A percentile compares a stretch with the other conserved stretches of the same genome.
phyloP scores from a whole-genome alignment of 768 basidiomycete genomes.

The Leccinum arenicola region DNA sequence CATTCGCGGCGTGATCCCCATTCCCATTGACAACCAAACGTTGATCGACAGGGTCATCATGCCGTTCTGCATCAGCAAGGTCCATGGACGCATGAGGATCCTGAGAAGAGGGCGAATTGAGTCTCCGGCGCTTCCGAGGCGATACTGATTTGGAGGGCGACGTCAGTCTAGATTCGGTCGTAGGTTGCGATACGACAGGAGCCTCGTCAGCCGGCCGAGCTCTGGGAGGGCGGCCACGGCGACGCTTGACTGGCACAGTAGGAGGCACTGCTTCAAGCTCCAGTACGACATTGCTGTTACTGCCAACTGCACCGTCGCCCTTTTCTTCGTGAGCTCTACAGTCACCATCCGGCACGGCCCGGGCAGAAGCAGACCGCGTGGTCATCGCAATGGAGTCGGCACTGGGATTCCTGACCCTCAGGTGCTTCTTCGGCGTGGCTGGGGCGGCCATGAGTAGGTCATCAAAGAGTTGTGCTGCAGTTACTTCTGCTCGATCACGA shows the following conservation, averaged over 20 bases:
- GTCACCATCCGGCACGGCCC: conserved; percentile 13
- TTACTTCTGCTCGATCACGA: conserved; percentile 10
- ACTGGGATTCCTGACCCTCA: conserved; percentile 13
- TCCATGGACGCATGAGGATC: conserved; percentile 20
- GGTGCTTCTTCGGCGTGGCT: conserved; percentile 21
- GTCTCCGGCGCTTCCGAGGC: conserved; percentile 45
- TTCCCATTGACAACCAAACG: conserved; percentile 18
- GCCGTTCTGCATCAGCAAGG: neutral
- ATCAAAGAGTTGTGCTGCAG: conserved; percentile 33
- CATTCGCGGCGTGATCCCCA: conserved; percentile 21
- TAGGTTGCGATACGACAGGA: neutral
- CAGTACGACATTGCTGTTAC: neutral
- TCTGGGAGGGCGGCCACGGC: conserved; percentile 33
- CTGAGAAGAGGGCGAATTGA: conserved; percentile 34
- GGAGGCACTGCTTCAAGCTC: conserved; percentile 5
- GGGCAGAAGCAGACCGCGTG: conserved; percentile 20
- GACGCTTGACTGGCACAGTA: conserved; percentile 28
- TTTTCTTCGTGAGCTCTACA: conserved; percentile 8
- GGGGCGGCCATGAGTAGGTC: conserved; percentile 24
- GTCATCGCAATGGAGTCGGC: conserved; percentile 18
- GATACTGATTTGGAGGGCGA: conserved; percentile 21
- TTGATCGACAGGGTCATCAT: conserved; percentile 9
- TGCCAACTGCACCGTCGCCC: conserved; percentile 8
- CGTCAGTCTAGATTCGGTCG: conserved; percentile 8
- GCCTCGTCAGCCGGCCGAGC: conserved; percentile 14